These are phyloP conservation scores for Typha latifolia DNA, from an alignment of 176 grass and related monocot genomes.

Conservation along the genomic window DNA sequence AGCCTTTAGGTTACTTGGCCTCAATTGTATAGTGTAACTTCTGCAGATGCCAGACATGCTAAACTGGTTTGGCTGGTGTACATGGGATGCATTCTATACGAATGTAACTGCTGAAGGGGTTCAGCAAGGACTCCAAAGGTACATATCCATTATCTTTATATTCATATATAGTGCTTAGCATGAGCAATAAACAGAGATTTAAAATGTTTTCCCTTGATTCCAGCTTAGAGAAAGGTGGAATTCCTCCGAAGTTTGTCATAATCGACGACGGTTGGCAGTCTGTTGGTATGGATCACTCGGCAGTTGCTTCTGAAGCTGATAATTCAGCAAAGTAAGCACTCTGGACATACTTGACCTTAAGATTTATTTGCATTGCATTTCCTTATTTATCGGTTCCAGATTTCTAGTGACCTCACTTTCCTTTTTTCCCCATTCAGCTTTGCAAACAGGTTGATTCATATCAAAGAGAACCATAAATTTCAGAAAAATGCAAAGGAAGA, in stretches of 20 bases:
- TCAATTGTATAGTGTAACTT: background rate
- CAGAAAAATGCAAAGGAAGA: constrained; percentile 63
- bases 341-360: background rate
- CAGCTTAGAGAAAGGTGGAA: constrained; percentile 58
- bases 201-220: background rate
- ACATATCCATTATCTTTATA: background rate
- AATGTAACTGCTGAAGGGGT: constrained; percentile 60
- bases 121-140: constrained; percentile 62
- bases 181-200: background rate
- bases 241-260: constrained; percentile 63
- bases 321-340: constrained; percentile 66
- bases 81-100: constrained; percentile 93
- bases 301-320: constrained; percentile 37
- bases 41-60: constrained; percentile 68
- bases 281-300: constrained; percentile 47
- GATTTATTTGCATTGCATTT: constrained; percentile 5
- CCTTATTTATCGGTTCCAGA: background rate
- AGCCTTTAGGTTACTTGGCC: background rate
- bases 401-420: background rate
- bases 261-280: constrained; percentile 87
- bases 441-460: constrained; percentile 78
- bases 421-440: constrained; percentile 40
- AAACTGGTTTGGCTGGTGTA: constrained; percentile 95
- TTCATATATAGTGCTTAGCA: constrained; percentile 3
- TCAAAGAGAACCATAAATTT: constrained; percentile 88